Evolutionary conservation across 116 monocot genomes (phyloP).

Genomic region (Zostera marina): DNA sequence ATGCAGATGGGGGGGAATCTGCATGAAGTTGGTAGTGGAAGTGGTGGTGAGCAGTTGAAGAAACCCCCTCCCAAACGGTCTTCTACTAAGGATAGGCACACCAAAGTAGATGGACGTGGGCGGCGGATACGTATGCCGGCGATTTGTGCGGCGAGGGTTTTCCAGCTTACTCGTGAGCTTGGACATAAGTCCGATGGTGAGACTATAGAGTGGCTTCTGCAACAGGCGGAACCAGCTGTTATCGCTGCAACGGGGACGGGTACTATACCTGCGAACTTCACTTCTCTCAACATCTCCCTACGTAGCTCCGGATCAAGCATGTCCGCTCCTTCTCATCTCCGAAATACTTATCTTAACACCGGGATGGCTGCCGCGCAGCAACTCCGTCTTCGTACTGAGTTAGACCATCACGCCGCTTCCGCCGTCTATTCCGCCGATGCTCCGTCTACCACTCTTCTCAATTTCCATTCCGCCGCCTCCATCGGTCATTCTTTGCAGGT

Average conservation of each 20-base stretch:
- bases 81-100: slow-evolving; percentile 70
- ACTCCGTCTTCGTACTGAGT: slow-evolving; percentile 10
- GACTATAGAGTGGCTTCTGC: slow-evolving; percentile 75
- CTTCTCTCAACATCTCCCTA: slow-evolving; percentile 64
- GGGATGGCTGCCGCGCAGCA: slow-evolving; percentile 3
- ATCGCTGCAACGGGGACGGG: slow-evolving; percentile 74
- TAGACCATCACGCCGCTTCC: slow-evolving; percentile 4
- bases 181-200: slow-evolving; percentile 79
- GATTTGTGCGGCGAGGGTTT: slow-evolving; percentile 54
- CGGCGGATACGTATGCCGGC: slow-evolving; percentile 83
- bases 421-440: background rate
- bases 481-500: slow-evolving; percentile 9
- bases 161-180: slow-evolving; percentile 66
- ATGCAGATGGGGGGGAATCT: too few species aligned
- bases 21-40: background rate
- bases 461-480: slow-evolving; percentile 21
- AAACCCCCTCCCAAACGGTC: slow-evolving; percentile 38
- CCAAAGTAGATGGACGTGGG: slow-evolving; percentile 68
- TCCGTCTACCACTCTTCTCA: slow-evolving; percentile 24
- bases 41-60: background rate
- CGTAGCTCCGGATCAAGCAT: slow-evolving; percentile 46
- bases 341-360: slow-evolving; percentile 12
- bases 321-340: slow-evolving; percentile 49
- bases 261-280: slow-evolving; percentile 74
- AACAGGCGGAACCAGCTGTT: slow-evolving; percentile 67